Conservation (phyloP, 306 rosid genomes). For the Alnus glutinosa region DNA sequence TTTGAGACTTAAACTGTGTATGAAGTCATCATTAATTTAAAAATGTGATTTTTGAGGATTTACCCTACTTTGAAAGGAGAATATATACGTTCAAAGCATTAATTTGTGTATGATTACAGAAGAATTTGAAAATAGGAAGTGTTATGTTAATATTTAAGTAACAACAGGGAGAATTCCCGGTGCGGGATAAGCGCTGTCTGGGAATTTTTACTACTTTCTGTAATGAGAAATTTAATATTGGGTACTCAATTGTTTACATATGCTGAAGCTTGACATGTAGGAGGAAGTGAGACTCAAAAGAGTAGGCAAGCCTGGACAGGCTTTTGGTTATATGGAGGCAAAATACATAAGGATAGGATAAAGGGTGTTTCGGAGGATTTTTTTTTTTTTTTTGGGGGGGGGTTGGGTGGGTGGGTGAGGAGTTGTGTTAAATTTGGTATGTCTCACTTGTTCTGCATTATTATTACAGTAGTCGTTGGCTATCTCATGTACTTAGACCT, state of each 20-base stretch:
- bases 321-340: neutral
- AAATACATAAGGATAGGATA: neutral
- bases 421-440: neutral
- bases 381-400: neutral
- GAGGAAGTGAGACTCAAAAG: neutral
- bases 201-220: neutral
- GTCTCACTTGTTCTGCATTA: neutral
- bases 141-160: neutral
- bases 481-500: neutral
- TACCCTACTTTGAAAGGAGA: neutral
- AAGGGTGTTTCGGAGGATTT: neutral
- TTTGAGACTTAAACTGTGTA: neutral
- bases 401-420: neutral
- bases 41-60: neutral
- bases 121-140: neutral
- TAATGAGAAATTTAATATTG: neutral
- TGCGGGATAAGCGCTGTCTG: neutral
- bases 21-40: neutral
- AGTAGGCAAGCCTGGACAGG: neutral
- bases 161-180: too few species aligned
- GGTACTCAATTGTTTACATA: neutral
- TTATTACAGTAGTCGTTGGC: neutral
- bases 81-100: too few species aligned
- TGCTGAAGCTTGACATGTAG: neutral
- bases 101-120: neutral